These are phyloP conservation scores for Taphrina confusa DNA, from an alignment of 1,139 yeast genomes.

Conservation along the genomic window DNA sequence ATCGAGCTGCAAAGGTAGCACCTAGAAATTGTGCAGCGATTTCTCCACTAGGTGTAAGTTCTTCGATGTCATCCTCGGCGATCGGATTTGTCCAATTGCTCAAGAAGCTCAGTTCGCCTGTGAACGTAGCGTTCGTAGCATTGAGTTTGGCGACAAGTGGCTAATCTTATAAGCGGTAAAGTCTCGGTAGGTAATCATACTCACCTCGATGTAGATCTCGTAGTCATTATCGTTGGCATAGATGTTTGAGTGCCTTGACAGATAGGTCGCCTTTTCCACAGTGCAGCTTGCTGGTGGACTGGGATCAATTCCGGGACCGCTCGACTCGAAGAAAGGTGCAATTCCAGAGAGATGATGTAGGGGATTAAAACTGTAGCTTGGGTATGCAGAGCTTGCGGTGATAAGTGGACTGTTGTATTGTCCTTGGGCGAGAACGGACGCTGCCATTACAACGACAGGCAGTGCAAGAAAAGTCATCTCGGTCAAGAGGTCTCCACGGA, in stretches of 20 bases:
- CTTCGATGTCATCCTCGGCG: constrained; percentile 11
- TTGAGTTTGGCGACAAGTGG: constrained; percentile 12
- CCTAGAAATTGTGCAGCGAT: not conserved
- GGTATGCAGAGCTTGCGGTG: constrained; percentile 4
- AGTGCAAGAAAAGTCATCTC: not conserved
- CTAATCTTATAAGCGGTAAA: not conserved
- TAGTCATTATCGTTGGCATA: constrained; percentile 21
- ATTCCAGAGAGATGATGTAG: constrained; percentile 12
- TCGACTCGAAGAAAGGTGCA: constrained; percentile 12
- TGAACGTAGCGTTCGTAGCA: constrained; percentile 9
- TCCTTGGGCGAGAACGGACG: not conserved
- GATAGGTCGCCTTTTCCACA: constrained; percentile 17
- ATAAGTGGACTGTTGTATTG: constrained; percentile 3
- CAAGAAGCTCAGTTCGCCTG: constrained; percentile 1
- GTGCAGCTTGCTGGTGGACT: not conserved
- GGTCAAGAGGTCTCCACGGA: no score
- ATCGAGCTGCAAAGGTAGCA: constrained; percentile 2
- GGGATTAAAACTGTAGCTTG: constrained; percentile 2
- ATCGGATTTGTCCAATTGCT: constrained; percentile 12
- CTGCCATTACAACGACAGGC: not conserved
- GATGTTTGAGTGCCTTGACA: constrained; percentile 16
- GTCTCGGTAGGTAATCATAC: no score
- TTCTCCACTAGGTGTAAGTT: constrained; percentile 7
- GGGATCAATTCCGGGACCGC: constrained; percentile 1
- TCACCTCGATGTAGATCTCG: constrained; percentile 12